Base-by-base conservation (phyloP, 179 eudicot genomes). In the Actinidia chinensis region DNA sequence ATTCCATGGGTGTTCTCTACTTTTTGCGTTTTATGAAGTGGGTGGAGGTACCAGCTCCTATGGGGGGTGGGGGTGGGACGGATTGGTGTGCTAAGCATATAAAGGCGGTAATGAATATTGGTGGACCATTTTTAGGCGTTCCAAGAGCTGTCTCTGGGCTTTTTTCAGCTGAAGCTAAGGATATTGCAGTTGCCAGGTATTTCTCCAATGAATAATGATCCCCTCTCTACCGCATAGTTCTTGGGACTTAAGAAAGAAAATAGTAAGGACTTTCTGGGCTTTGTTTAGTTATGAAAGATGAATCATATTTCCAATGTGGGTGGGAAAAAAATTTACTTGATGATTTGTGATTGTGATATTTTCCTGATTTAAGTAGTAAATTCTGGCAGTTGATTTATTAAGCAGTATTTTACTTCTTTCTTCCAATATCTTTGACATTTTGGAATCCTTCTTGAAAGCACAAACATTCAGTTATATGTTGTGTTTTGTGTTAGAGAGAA, bases 1-100 rank as follows among this genome's bases (percentile, higher is more conserved):
- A 95, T 89, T 95, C 99, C 0, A 95, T 95, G 99, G 99, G 99
- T 54, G 99, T 83, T 73, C 76, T 94, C 75, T 95, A 93, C 85
- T 95, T 95, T 81, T 82, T 95, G 84, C 99, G 93, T 85, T 95
- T 95, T 78, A 90, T 95, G 98, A 95, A 94, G 83, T 95, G 99
- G 99, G 99, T 95, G 33, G 99, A 95, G 86, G 96, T 96, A 80
- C 96, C 99, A 1, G 90, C 94, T 77, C 99, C 99, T 36, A 88
- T 95, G 94, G 99, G 99, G 43, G 98, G 99, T 67, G 99, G 99
- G 3, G 99, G 99, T 80, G 98, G 99, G 76, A 68, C 91, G 73
- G 84, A 89, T 71, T 95, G 99, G 99, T 95, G 99, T 55, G 92
- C 93, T 13, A 79, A 76, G 52, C 98, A 95, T 77, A 91, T 95